Conservation (phyloP, 441 rosid species). For the Adansonia grandidieri region DNA sequence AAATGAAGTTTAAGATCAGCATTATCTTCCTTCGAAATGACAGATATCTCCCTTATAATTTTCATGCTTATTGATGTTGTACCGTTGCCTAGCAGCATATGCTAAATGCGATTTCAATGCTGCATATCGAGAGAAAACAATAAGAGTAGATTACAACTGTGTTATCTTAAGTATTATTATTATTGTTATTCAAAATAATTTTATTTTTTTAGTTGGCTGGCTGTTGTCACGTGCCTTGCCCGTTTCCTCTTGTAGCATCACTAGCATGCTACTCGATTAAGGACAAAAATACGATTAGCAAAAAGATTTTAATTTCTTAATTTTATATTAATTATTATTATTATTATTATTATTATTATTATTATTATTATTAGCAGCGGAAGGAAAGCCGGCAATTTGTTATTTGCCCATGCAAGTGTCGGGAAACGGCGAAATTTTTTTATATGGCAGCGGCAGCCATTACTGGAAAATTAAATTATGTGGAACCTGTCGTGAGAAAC, state of each 20-base stretch:
- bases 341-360: too few species aligned
- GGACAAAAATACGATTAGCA: background rate
- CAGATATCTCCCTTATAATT: background rate
- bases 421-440: background rate
- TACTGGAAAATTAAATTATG: background rate
- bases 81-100: too few species aligned
- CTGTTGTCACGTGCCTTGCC: slow-evolving; percentile 13
- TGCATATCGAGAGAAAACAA: too few species aligned
- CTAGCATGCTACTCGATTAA: background rate
- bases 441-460: background rate
- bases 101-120: too few species aligned
- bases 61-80: background rate
- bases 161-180: too few species aligned
- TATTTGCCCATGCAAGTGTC: background rate
- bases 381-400: background rate
- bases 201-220: background rate
- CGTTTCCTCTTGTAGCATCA: background rate
- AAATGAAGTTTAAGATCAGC: background rate
- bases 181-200: background rate
- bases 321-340: background rate
- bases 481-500: background rate
- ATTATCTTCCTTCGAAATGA: background rate
- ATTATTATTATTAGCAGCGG: background rate
- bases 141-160: too few species aligned
- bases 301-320: too few species aligned